These are phyloP conservation scores for Marchantia paleacea DNA, from an alignment of 225 moss, liverwort and hornwort species.

Conservation along the genomic window DNA sequence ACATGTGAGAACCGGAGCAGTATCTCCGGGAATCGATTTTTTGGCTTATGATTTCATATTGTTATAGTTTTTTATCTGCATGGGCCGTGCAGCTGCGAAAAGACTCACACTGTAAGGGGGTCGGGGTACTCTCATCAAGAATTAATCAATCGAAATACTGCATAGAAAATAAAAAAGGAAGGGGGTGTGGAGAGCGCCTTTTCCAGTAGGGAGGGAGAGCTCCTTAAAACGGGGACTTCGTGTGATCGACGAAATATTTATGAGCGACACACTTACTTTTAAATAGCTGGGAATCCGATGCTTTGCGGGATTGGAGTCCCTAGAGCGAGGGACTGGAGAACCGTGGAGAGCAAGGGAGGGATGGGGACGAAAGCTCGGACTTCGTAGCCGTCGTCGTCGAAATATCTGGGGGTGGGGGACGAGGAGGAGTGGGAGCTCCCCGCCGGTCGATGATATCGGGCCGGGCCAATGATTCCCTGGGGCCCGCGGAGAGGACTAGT, in stretches of 20 bases:
- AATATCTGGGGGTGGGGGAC: neutral
- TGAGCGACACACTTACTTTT: neutral
- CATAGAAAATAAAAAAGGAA: neutral
- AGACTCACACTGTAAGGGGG: neutral
- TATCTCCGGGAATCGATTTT: too few species aligned
- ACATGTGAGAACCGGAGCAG: neutral
- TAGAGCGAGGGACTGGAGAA: neutral
- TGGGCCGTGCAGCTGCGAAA: neutral
- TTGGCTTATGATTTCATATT: neutral
- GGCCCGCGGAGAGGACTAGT: neutral
- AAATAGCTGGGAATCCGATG: neutral
- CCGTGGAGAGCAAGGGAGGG: neutral
- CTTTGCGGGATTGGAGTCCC: neutral
- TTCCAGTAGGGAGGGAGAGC: neutral
- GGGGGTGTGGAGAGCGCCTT: neutral
- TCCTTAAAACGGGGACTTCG: neutral
- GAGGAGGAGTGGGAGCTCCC: neutral
- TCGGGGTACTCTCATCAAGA: neutral
- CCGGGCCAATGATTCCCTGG: conserved; percentile 1
- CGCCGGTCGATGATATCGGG: conserved; percentile 3
- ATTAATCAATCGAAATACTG: neutral
- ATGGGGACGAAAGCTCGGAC: neutral
- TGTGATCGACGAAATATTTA: neutral
- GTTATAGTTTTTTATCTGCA: neutral
- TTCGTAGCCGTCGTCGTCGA: neutral